A percentile compares a stretch with the other conserved stretches of the same genome.
These are phyloP conservation scores for Dichotomocladium elegans DNA, from an alignment of 371 early-diverging fungal genomes.

Conservation along the genomic window DNA sequence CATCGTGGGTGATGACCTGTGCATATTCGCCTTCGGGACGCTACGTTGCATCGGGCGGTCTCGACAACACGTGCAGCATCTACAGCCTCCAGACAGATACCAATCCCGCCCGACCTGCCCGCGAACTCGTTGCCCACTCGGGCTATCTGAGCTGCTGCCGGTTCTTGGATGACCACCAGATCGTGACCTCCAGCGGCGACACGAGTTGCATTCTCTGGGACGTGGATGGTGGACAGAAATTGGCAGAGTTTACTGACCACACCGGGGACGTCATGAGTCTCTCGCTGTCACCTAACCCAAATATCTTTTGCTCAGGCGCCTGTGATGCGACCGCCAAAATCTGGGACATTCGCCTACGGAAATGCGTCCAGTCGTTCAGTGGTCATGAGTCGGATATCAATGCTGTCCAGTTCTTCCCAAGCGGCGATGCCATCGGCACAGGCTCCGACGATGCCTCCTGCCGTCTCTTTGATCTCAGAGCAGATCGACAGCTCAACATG, in stretches of 20 bases:
- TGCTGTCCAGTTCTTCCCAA: conserved; percentile 96
- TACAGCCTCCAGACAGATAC: conserved; percentile 92
- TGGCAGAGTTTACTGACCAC: conserved; percentile 94
- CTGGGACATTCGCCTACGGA: conserved; percentile 92
- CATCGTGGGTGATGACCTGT: conserved; percentile 99
- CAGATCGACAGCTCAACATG: conserved; percentile 92
- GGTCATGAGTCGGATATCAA: conserved; percentile 98
- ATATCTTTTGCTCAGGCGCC: conserved; percentile 92
- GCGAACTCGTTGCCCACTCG: conserved; percentile 92
- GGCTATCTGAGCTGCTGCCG: conserved; percentile 97
- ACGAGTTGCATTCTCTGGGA: conserved; percentile 99
- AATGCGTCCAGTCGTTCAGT: conserved; percentile 92
- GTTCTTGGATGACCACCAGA: conserved; percentile 91
- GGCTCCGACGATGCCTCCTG: conserved; percentile 96
- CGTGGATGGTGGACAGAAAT: conserved; percentile 93
- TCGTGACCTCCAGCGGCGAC: conserved; percentile 93
- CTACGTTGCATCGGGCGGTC: conserved; percentile 98
- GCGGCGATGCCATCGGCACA: conserved; percentile 92
- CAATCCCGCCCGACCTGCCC: conserved; percentile 86
- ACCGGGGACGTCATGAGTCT: conserved; percentile 96
- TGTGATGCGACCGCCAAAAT: conserved; percentile 96
- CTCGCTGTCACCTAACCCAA: conserved; percentile 77
- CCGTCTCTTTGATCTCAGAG: conserved; percentile 91
- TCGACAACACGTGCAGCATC: conserved; percentile 97
- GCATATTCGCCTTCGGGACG: conserved; percentile 97